Evolutionary conservation across 1,139 yeast genomes (phyloP), one percentile per base, ranked within the genome.

Genomic region (Geotrichum candidum): DNA sequence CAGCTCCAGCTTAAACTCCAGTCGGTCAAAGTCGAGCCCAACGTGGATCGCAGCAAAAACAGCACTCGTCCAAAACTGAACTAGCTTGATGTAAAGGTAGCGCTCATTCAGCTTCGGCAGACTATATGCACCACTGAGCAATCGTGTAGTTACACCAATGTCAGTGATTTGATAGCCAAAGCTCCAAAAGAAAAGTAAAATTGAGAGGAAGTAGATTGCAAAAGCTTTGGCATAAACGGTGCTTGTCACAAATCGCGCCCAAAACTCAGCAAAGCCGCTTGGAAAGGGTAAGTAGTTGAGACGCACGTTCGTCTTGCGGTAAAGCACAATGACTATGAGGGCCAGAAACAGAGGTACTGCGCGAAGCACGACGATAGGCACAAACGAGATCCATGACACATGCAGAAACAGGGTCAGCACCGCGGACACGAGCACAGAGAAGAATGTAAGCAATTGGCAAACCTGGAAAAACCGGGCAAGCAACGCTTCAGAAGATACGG

Each of bases 81-180:
- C 77, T 13, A 62, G 76, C 79, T 82, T 81, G 68, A 76, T 80
- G 69, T 79, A 86, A 3, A 86, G 79, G 76, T 82, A 84, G 63
- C 81, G 79, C 69, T 87, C 94, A 68, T 86, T 88, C 60, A 86
- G 71, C 59, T 81, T 78, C 0, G 88, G 86, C 63, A 78, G 79
- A 60, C 81, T 82, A 59, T 77, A 84, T 77, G 66, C 62, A 41
- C 67, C 63, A 61, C 68, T 74, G n/a, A 55, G 52, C 10, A 54
- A 7, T 9, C 56, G 58, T 6, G 57, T 54, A 69, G 70, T 62
- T 61, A 63, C 13, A 58, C 61, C 25, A 61, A 66, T 61, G 57
- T 66, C 66, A 1, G 71, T 62, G 57, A 71, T 70, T 62, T 75
- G 76, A 56, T 78, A 64, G 68, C 71, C 72, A 59, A 74, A 66